Evolutionary conservation across 2,329 filamentous ascomycete genomes (phyloP), one percentile per base, ranked within the genome.

Genomic region (Tolypocladium sp.): DNA sequence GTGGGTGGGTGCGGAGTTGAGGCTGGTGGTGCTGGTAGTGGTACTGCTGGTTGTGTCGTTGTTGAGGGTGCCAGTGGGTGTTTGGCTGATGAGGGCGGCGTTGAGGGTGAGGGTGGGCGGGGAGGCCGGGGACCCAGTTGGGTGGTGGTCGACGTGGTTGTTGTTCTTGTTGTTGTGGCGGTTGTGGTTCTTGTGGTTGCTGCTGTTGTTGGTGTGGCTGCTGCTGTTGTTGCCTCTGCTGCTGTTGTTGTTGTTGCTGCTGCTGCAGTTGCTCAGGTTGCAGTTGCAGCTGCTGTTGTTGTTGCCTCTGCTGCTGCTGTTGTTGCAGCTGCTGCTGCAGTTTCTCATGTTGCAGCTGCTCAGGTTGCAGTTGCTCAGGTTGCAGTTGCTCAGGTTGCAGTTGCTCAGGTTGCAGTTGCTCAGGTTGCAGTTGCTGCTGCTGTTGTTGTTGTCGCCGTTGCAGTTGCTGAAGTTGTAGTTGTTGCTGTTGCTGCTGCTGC

Each of bases 1-100:
- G 7, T 15, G 51, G 58, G 13, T 57, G 41, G 35, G n/a, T 7
- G 20, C 22, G 42, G 27, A 46, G 58, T 2, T 51, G 59, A 6
- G 40, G 57, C 13, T 59, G 58, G 25, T 42, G 56, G 10, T 60
- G 60, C 37, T 64, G 55, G 52, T 62, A 20, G 38, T 59, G 56
- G 17, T 60, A 56, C 55, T 66, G 57, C 57, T 60, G 58, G 57
- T 59, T 33, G 63, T 68, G 42, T 57, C 46, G 59, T 37, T 60
- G 66, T 22, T 58, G 60, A 35, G 61, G 62, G 42, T 67, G 63
- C 33, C 46, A 49, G 58, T n/a, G 60, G 55, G 37, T 65, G 60
- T 51, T 57, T n/a, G 60, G 52, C 55, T 60, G 56, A 0, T 35
- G 61, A n/a, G 58, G 51, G n/a, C 55, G 60, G 42, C 56, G 56